Base-by-base conservation (phyloP, 1,139 yeast species). In the Geotrichum armillariae region DNA sequence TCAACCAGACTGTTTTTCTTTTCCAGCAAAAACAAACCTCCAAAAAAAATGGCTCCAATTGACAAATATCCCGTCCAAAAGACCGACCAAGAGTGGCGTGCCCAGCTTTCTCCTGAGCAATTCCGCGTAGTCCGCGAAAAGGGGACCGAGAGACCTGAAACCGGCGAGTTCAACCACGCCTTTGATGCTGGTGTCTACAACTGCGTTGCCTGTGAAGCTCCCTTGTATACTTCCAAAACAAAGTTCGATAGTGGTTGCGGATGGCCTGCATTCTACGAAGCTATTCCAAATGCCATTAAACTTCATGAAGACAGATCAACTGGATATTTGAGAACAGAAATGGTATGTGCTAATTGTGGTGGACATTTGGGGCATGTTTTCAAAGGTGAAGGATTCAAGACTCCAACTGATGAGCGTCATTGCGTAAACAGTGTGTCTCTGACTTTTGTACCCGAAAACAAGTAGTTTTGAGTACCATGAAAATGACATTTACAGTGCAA, bases 221-320 rank as follows among this genome's bases (percentile, higher is more conserved):
- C 97, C 7, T 71, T 93, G 36, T 93, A 93, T 68, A 77, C 77
- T 56, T 83, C 96, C 32, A 74, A 76, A 41, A 78, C 96, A 12
- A 93, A 93, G 69, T 93, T 94, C 61, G 82, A 84, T 53, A 80
- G 95, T 18, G 90, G 89, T 50, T 93, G 99, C 68, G 99, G 99
- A 2, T 93, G 99, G 99, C 99, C 99, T 0, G 90, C 97, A 0
- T 93, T 93, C 68, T 91, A 83, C 66, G 85, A 87, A 52, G 96
- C 95, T 3, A 72, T 91, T 46, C 95, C 96, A 0, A 91, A 90
- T 0, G 76, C 96, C 1, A 75, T 93, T 41, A 76, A 69, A 27
- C 73, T 85, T 12, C 69, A 76, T 56, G 76, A 73, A 23, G 99
- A 93, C 66, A 60, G 52, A 0, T 67, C 83, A 8, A 70, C 70